Base-by-base conservation (phyloP, 2,329 filamentous ascomycete species). In the Aspergillus sp. region DNA sequence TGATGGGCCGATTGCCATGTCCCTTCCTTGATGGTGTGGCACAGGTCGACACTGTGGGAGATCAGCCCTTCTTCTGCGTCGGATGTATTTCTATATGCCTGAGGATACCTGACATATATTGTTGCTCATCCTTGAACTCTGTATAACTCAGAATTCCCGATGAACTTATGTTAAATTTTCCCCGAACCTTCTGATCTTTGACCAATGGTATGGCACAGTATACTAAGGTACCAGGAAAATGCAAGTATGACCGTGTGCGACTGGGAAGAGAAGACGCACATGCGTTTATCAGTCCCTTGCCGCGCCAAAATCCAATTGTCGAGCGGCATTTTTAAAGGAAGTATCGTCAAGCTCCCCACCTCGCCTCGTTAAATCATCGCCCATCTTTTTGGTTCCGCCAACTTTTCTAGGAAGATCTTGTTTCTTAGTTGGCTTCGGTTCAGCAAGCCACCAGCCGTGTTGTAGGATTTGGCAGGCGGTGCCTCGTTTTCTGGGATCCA, bases 401-500 rank as follows among this genome's bases (percentile, higher is more conserved):
- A 85, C 84, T 74, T 94, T 95, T 65, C 84, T 86, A 1, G 95
- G 95, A 55, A 99, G 80, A 69, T 95, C 87, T 71, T 91, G 86
- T 69, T 92, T 92, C 63, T 84, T 85, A 2, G 92, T 96, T 2
- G 95, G 94, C 67, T 87, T 87, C 0, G 95, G 95, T 38, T 95
- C 89, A 23, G 85, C 86, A 43, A 85, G 86, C 92, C 94, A 99
- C 88, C 91, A 99, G 51, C 84, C 80, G 74, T 98, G 93, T 73
- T 88, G 83, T 58, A 99, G 83, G 74, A 95, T 89, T 64, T 91
- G 86, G 38, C 85, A 82, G 0, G 93, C 91, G 0, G 88, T 91
- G 69, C 91, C 89, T 60, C 95, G 84, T 76, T 90, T 92, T 71
- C 87, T 86, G n/a, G 95, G 95, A 77, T 99, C 92, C 63, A 98